Conservation (phyloP, 2,329 filamentous ascomycete species). For the Trichoderma harzianum region DNA sequence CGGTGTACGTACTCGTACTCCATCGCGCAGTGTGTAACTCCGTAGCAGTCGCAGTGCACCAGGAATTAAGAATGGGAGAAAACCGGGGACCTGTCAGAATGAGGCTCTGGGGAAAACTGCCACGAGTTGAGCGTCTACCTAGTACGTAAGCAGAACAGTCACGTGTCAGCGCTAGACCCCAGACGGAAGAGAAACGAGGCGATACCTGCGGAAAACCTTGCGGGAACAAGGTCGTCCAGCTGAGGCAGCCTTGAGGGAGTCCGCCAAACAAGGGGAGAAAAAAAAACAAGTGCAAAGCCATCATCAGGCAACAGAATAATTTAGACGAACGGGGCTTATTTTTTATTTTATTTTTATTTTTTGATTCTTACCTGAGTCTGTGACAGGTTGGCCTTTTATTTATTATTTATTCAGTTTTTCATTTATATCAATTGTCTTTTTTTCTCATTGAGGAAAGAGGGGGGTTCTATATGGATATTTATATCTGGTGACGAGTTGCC, state of each 20-base stretch:
- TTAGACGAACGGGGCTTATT: neutral
- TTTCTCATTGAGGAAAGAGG: neutral
- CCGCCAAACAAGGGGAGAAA: neutral
- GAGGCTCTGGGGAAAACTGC: neutral
- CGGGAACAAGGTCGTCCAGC: neutral
- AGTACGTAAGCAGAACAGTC: neutral
- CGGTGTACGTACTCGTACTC: neutral
- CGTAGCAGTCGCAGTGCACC: neutral
- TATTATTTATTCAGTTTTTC: neutral
- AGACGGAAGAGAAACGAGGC: neutral
- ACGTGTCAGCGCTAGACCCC: neutral
- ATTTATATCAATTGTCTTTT: neutral
- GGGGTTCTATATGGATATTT: neutral
- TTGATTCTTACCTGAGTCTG: neutral
- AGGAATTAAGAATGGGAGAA: neutral
- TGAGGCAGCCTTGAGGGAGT: constrained; percentile 1
- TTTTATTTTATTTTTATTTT: neutral
- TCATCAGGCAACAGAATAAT: constrained; percentile 15
- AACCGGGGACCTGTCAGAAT: neutral
- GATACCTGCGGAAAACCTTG: neutral
- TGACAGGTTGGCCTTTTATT: neutral
- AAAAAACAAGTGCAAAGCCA: neutral
- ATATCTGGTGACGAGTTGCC: neutral
- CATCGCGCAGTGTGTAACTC: neutral
- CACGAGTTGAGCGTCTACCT: no score